Conservation (phyloP, 2,329 filamentous ascomycete species). For the Apiospora hydei region DNA sequence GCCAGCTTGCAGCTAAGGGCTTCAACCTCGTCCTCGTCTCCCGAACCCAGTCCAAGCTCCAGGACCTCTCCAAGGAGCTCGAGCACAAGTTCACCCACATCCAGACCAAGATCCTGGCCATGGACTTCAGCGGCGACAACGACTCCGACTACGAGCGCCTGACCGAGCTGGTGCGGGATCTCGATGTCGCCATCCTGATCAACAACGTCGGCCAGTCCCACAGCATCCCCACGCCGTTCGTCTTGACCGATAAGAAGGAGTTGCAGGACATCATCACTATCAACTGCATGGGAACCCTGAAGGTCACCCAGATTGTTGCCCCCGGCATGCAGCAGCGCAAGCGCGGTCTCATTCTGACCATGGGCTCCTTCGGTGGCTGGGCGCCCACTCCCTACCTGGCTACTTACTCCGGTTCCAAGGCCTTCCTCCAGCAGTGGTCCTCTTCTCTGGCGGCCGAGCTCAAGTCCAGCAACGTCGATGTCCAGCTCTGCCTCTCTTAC, state of each 20-base stretch:
- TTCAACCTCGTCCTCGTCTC: conserved; percentile 97
- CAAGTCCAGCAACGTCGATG: conserved; percentile 79
- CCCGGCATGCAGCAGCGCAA: conserved; percentile 86
- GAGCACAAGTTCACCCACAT: conserved; percentile 71
- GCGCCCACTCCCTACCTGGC: conserved; percentile 91
- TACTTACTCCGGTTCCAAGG: conserved; percentile 97
- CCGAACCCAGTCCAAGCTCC: conserved; percentile 91
- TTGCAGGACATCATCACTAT: conserved; percentile 91
- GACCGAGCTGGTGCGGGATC: conserved; percentile 69
- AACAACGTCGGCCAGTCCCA: conserved; percentile 98
- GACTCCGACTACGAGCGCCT: conserved; percentile 82
- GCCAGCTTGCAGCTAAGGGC: conserved; percentile 87
- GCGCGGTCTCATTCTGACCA: conserved; percentile 89
- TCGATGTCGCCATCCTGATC: conserved; percentile 87
- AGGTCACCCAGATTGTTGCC: conserved; percentile 83
- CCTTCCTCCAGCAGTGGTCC: conserved; percentile 97
- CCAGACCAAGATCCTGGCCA: conserved; percentile 80
- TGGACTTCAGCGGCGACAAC: conserved; percentile 88
- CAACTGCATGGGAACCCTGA: conserved; percentile 91
- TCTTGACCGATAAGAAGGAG: conserved; percentile 79
- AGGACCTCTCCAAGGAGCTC: conserved; percentile 78
- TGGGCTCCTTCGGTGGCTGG: conserved; percentile 96
- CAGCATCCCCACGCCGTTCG: conserved; percentile 88
- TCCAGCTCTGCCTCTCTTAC: conserved; percentile 92
- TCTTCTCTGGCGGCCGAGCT: conserved; percentile 85